These are phyloP conservation scores for Yarrowia yakushimensis DNA, from an alignment of 805 yeast species.

Conservation along the genomic window DNA sequence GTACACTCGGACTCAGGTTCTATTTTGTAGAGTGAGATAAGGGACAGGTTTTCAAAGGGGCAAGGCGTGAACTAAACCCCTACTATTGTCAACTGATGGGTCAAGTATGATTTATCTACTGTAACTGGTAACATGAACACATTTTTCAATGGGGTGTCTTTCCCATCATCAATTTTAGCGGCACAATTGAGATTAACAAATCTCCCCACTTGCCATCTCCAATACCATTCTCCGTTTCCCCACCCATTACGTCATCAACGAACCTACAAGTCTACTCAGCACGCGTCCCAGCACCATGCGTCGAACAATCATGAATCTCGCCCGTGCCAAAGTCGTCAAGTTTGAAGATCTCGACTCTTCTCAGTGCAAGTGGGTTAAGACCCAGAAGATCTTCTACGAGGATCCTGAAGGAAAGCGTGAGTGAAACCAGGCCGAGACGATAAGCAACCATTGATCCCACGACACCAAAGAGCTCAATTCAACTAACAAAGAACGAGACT, in stretches of 20 bases:
- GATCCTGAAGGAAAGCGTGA: conserved; percentile 62
- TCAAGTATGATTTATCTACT: too few species aligned
- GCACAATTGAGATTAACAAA: too few species aligned
- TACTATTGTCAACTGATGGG: too few species aligned
- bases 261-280: not conserved
- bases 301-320: conserved; percentile 28
- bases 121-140: too few species aligned
- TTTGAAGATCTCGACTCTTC: conserved; percentile 29
- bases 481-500: conserved; percentile 49
- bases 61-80: too few species aligned
- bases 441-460: not conserved
- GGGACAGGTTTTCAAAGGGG: too few species aligned
- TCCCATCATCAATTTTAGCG: too few species aligned
- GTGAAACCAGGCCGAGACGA: not conserved
- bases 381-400: conserved; percentile 62
- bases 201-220: too few species aligned
- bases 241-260: conserved; percentile 4
- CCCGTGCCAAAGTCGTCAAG: conserved; percentile 35
- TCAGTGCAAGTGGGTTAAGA: conserved; percentile 65
- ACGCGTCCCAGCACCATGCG: conserved; percentile 2
- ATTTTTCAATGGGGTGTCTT: too few species aligned
- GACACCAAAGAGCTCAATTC: not conserved
- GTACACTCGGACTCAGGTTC: too few species aligned
- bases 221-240: too few species aligned
- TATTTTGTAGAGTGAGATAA: too few species aligned